Evolutionary conservation across 345 rosid genomes (phyloP).

Genomic region (Euclidium syriacum): DNA sequence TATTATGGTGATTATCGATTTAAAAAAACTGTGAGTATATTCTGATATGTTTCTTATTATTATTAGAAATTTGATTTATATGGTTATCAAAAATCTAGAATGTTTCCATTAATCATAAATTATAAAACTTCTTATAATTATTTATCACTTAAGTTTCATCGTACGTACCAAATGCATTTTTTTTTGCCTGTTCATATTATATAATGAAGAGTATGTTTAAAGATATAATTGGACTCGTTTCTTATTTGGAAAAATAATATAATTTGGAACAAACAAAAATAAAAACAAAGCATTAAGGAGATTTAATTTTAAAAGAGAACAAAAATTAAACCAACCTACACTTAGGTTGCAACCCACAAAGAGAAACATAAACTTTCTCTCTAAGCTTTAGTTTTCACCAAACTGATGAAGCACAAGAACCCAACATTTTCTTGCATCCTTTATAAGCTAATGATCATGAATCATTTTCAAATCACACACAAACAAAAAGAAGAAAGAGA

Average conservation of each 20-base stretch:
- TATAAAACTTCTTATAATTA: no score
- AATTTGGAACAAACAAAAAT: background rate
- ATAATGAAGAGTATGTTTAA: background rate
- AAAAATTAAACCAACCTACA: slow-evolving; percentile 19
- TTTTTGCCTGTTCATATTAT: background rate
- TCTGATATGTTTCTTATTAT: no score
- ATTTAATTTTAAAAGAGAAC: background rate
- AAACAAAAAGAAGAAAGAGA: background rate
- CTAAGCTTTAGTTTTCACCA: slow-evolving; percentile 29
- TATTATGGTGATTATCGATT: no score
- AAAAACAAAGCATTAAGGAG: background rate
- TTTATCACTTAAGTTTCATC: no score
- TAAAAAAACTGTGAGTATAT: no score
- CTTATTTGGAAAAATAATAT: background rate
- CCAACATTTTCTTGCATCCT: slow-evolving; percentile 31
- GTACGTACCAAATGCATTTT: no score
- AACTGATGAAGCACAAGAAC: slow-evolving; percentile 27
- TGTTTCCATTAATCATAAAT: no score
- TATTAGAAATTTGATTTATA: no score
- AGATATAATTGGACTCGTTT: background rate
- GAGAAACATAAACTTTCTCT: slow-evolving; percentile 26
- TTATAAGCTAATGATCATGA: slow-evolving; percentile 26
- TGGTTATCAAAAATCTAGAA: no score
- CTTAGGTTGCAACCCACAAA: slow-evolving; percentile 26
- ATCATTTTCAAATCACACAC: slow-evolving; percentile 28